These are phyloP conservation scores for Thymus mandschuricus DNA, from an alignment of 257 asterid species.

Conservation along the genomic window DNA sequence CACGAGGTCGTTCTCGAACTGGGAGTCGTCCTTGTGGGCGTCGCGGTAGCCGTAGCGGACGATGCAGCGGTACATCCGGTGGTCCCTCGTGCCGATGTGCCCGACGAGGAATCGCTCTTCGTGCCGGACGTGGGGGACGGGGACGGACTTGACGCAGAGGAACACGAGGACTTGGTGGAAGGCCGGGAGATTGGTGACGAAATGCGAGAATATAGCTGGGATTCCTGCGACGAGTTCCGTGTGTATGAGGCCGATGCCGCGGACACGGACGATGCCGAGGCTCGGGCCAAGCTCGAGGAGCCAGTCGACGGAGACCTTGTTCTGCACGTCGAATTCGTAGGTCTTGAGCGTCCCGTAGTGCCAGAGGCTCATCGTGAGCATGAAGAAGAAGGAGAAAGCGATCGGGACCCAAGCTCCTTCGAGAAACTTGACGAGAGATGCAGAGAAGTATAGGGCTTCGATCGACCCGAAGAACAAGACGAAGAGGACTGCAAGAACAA, in stretches of 20 bases:
- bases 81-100: slow-evolving; percentile 66
- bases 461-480: slow-evolving; percentile 69
- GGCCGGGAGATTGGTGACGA: slow-evolving; percentile 84
- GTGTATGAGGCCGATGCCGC: slow-evolving; percentile 83
- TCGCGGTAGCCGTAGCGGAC: slow-evolving; percentile 86
- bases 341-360: slow-evolving; percentile 74
- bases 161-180: slow-evolving; percentile 79
- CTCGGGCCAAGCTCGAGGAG: slow-evolving; percentile 72
- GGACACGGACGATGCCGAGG: slow-evolving; percentile 78
- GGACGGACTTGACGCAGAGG: slow-evolving; percentile 74
- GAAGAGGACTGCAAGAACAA: slow-evolving; percentile 55
- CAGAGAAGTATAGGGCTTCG: slow-evolving; percentile 76
- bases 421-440: slow-evolving; percentile 69
- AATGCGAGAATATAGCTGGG: slow-evolving; percentile 81
- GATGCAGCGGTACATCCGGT: slow-evolving; percentile 68
- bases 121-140: slow-evolving; percentile 68
- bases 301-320: slow-evolving; percentile 85
- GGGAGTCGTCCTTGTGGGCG: slow-evolving; percentile 66
- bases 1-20: slow-evolving; percentile 70
- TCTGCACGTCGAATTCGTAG: slow-evolving; percentile 67
- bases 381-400: slow-evolving; percentile 62
- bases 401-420: slow-evolving; percentile 96
- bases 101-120: slow-evolving; percentile 87
- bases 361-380: slow-evolving; percentile 76
- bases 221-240: slow-evolving; percentile 77